Base-by-base conservation (phyloP, 768 basidiomycete genomes). In the Termitomyces sp. region DNA sequence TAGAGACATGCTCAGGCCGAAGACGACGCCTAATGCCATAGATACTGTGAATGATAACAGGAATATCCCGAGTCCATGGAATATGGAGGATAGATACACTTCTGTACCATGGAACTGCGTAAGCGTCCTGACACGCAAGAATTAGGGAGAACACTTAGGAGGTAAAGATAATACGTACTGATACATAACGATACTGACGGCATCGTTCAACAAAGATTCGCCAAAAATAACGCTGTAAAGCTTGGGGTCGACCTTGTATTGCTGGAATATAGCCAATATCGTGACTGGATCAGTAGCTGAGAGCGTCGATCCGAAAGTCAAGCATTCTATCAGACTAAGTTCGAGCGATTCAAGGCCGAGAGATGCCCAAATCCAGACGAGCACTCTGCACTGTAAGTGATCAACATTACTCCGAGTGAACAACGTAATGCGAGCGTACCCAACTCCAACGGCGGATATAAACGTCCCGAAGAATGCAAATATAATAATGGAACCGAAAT, bases 141-240 rank as follows among this genome's bases (percentile, higher is more conserved):
- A 15, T 48, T 41, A 53, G n/a, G n/a, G n/a, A n/a, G 25, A 16
- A 27, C 18, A 50, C 32, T 20, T 16, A 35, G 23, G 9, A 32
- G 22, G 31, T 6, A 32, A 36, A 2, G 49, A 44, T 40, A 40
- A 35, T 41, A 89, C 94, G 78, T 69, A 98, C 94, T 99, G 97
- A 72, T 98, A 98, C 91, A 99, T 94, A 70, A 98, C 95, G 76
- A 98, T 98, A 80, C 92, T 94, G 65, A 98, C 97, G 18, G 97
- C 97, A 77, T 99, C 97, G 73, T 99, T 99, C 56, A 99, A 74
- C 55, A 99, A 79, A 71, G 88, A 91, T 71, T 98, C 97, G 25
- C 97, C 97, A 65, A 98, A 99, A 60, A 99, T 99, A 70, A 98
- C 83, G 42, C 87, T 89, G 73, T 98, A 98, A 9, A 99, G 79